Base-by-base conservation (phyloP, 768 basidiomycete species). In the Hypsizygus marmoreus region DNA sequence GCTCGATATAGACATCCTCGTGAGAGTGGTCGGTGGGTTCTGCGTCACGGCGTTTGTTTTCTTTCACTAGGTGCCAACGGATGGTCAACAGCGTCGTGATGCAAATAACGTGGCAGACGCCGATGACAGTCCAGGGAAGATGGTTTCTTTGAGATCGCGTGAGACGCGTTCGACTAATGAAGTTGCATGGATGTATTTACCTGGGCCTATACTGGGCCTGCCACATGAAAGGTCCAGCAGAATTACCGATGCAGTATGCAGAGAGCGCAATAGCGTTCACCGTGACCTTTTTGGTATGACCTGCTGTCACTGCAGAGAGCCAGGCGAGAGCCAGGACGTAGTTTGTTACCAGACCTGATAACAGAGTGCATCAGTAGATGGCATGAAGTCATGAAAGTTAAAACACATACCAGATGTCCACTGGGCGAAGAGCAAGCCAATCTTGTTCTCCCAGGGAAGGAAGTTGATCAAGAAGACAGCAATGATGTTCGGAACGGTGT, bases 171-270 rank as follows among this genome's bases (percentile, higher is more conserved):
- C 20, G 23, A 23, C 12, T 17, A 16, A 12, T 10, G 14, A 20
- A 45, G 30, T 13, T 16, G 10, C 6, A 50, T 34, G 3, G 14
- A 40, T 7, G 9, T 16, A 40, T 65, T 16, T 44, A 83, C 84
- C 84, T 75, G 4, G 86, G 87, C 49, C 74, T 76, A 57, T 85
- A 88, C 60, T 77, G 68, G 0, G 69, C 69, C 57, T 82, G 77
- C 87, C 87, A 90, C 84, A 90, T 86, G 56, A 87, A 84, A 0
- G 87, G 86, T n/a, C 80, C 81, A 1, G 77, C 78, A 2, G 85
- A 69, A 46, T 90, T 88, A 7, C 78, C 81, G 19, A 77, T 65
- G 48, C 74, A 77, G 57, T 89, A 91, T 1, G 85, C 83, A 32
- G 76, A 76, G 9, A 91, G 72, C 74, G 89, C 77, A 51, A 91